phyloP scores from a whole-genome alignment of 2,329 filamentous ascomycete species.

The Ramichloridium luteum region DNA sequence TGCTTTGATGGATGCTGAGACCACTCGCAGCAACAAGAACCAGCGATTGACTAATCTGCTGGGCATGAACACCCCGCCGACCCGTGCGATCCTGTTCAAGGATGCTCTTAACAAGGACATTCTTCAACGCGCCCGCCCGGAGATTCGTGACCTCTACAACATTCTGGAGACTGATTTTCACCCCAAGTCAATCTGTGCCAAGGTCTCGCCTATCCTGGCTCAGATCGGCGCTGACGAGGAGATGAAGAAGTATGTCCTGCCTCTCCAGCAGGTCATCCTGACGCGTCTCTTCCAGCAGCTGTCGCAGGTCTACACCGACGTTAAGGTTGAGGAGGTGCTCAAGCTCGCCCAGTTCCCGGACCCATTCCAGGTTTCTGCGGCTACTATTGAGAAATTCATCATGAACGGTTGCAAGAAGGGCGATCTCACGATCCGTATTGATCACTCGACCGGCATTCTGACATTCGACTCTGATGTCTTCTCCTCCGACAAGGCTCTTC shows the following conservation, averaged over 20 bases:
- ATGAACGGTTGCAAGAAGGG: slow-evolving; percentile 99
- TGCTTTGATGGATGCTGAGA: slow-evolving; percentile 90
- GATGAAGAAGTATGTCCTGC: slow-evolving; percentile 93
- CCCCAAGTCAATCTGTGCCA: slow-evolving; percentile 94
- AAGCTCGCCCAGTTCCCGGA: slow-evolving; percentile 91
- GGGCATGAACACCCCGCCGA: slow-evolving; percentile 82
- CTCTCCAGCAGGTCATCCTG: slow-evolving; percentile 95
- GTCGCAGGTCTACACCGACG: slow-evolving; percentile 96
- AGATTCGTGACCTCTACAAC: slow-evolving; percentile 95
- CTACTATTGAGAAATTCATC: slow-evolving; percentile 98
- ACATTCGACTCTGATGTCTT: slow-evolving; percentile 98
- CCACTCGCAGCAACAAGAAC: slow-evolving; percentile 98
- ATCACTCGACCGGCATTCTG: slow-evolving; percentile 86
- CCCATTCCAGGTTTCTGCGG: slow-evolving; percentile 80
- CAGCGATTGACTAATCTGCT: slow-evolving; percentile 89
- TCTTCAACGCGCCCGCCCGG: slow-evolving; percentile 79
- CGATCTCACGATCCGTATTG: slow-evolving; percentile 87
- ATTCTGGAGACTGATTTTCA: slow-evolving; percentile 99
- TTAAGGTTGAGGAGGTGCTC: slow-evolving; percentile 87
- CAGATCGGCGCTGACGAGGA: slow-evolving; percentile 89
- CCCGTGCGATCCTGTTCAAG: slow-evolving; percentile 82
- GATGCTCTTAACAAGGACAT: slow-evolving; percentile 92
- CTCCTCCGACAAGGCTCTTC: slow-evolving; percentile 85
- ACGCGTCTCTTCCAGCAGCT: slow-evolving; percentile 98
- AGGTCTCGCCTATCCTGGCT: slow-evolving; percentile 89